Evolutionary conservation across 352 stramenopile species (phyloP).

Genomic region (Pilasporangium apinafurcum): DNA sequence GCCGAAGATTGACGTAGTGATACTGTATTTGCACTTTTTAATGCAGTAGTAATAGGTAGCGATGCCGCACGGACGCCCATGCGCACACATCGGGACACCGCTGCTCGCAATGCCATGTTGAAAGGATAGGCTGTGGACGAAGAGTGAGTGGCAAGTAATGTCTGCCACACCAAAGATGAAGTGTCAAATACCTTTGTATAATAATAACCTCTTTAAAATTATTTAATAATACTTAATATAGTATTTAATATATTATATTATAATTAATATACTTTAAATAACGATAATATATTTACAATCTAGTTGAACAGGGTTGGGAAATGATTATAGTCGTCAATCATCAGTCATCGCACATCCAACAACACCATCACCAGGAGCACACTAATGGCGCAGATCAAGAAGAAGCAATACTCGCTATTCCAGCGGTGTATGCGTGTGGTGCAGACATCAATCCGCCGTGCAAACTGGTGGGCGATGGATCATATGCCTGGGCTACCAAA

Average conservation of each 20-base stretch:
- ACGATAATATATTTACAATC: not conserved
- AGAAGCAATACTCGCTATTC: slow-evolving; percentile 73
- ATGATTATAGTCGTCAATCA: not conserved
- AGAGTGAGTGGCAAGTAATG: slow-evolving; percentile 2
- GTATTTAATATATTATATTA: too few relatives aligned
- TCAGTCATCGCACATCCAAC: not conserved
- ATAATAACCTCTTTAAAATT: not conserved
- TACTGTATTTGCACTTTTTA: too few relatives aligned
- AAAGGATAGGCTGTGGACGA: too few relatives aligned
- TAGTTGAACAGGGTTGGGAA: not conserved
- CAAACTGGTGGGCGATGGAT: slow-evolving; percentile 44
- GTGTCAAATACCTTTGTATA: not conserved
- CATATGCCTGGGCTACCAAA: slow-evolving; percentile 66
- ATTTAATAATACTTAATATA: not conserved
- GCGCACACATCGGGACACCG: slow-evolving; percentile 4
- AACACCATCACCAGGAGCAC: not conserved
- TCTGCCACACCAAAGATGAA: slow-evolving; percentile 1
- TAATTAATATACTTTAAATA: not conserved
- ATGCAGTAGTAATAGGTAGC: not conserved
- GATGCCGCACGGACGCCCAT: not conserved
- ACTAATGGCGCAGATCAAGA: slow-evolving; percentile 5
- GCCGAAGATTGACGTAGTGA: too few relatives aligned
- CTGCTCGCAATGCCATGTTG: slow-evolving; percentile 10
- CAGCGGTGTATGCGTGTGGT: slow-evolving; percentile 61
- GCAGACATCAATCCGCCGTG: slow-evolving; percentile 53